Base-by-base conservation (phyloP, 495 filamentous ascomycete genomes). In the Hypoxylon fragiforme region DNA sequence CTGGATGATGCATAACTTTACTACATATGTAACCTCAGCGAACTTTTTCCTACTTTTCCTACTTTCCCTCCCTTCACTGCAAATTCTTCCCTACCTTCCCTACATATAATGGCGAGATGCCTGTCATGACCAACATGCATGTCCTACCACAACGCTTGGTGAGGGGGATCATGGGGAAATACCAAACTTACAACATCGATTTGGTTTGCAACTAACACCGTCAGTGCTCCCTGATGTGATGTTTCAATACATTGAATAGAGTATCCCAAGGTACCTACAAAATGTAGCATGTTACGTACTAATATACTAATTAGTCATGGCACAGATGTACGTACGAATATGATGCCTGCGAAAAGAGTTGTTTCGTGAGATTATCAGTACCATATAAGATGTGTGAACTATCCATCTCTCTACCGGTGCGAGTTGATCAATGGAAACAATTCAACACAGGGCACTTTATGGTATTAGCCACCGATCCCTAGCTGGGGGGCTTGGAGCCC, bases 1-100 rank as follows among this genome's bases (percentile, higher is more conserved):
- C 50, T 54, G 54, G 40, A 38, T 59, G 41, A 30, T 59, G 54
- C 60, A 50, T 58, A 44, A 44, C 38, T 62, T 43, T 47, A 45
- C 57, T 55, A 50, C 57, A 55, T 50, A 28, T 4, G n/a, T n/a
- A n/a, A n/a, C n/a, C n/a, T n/a, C n/a, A n/a, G n/a, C n/a, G n/a
- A n/a, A n/a, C n/a, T n/a, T n/a, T n/a, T n/a, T n/a, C n/a, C n/a
- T n/a, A n/a, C n/a, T n/a, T n/a, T n/a, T n/a, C n/a, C n/a, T n/a
- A n/a, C n/a, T n/a, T n/a, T n/a, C n/a, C n/a, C n/a, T n/a, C n/a
- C n/a, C n/a, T n/a, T n/a, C n/a, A n/a, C n/a, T n/a, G n/a, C n/a
- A n/a, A n/a, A n/a, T n/a, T n/a, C n/a, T n/a, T n/a, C n/a, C n/a
- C n/a, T 21, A 39, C 44, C 57, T 37, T 31, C 46, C 55, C 31